These are phyloP conservation scores for Zygoascus sp. DNA, from an alignment of 1,139 yeast species.

Conservation along the genomic window DNA sequence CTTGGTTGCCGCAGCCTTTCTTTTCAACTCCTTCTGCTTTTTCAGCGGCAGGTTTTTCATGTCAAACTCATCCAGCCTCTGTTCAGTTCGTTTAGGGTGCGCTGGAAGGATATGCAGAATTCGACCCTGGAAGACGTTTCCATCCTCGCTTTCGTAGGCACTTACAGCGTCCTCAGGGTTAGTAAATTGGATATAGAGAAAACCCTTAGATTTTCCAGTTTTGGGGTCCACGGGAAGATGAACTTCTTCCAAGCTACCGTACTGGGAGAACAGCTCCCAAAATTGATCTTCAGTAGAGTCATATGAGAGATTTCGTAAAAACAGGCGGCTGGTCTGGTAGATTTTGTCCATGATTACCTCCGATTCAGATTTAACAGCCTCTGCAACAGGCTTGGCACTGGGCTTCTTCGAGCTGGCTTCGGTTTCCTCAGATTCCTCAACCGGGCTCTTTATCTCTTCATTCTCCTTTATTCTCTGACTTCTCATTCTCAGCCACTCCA, in stretches of 20 bases:
- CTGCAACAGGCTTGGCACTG: neutral
- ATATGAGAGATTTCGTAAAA: constrained; percentile 80
- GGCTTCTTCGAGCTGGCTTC: no score
- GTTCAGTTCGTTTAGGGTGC: constrained; percentile 59
- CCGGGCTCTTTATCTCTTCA: constrained; percentile 33
- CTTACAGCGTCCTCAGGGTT: constrained; percentile 65
- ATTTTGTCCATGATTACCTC: constrained; percentile 51
- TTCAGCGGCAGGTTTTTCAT: constrained; percentile 84
- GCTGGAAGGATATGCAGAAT: constrained; percentile 86
- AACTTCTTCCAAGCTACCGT: constrained; percentile 47
- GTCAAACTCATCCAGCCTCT: constrained; percentile 85
- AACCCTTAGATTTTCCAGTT: constrained; percentile 88
- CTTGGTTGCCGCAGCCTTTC: constrained; percentile 78
- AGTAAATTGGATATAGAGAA: constrained; percentile 75
- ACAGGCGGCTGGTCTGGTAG: constrained; percentile 70
- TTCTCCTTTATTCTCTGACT: constrained; percentile 67
- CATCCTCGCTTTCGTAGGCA: constrained; percentile 73
- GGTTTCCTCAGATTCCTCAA: no score
- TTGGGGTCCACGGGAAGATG: constrained; percentile 89
- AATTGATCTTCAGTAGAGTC: constrained; percentile 79
- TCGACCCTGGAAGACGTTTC: constrained; percentile 91
- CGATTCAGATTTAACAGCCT: constrained; percentile 37
- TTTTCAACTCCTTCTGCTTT: constrained; percentile 80
- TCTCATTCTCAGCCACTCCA: constrained; percentile 83
- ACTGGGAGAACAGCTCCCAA: constrained; percentile 49